Conservation (phyloP, 768 basidiomycete genomes). For the Scleroderma citrinum region DNA sequence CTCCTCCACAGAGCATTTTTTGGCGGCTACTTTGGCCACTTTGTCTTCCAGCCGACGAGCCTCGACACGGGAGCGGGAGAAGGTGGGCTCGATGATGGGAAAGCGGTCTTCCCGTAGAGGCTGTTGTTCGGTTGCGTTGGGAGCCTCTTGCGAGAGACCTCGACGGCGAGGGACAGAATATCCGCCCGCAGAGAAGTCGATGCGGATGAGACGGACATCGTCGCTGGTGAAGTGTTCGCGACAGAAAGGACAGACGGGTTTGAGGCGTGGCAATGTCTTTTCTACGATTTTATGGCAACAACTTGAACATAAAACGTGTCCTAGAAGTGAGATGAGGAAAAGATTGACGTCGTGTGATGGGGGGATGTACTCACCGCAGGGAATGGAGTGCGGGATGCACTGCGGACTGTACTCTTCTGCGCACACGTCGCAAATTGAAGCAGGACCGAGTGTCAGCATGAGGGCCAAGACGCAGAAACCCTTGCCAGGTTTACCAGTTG, state of each 20-base stretch:
- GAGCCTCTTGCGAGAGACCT: slow-evolving; percentile 43
- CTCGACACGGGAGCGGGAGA: slow-evolving; percentile 42
- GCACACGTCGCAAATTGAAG: slow-evolving; percentile 86
- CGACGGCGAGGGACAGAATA: slow-evolving; percentile 62
- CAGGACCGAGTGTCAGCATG: slow-evolving; percentile 80
- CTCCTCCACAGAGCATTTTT: slow-evolving; percentile 87
- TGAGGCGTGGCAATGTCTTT: slow-evolving; percentile 64
- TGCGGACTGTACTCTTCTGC: slow-evolving; percentile 78
- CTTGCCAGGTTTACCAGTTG: slow-evolving; percentile 33
- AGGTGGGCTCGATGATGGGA: slow-evolving; percentile 38
- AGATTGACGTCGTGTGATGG: slow-evolving; percentile 15
- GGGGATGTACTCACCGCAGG: slow-evolving; percentile 54
- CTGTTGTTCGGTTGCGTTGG: slow-evolving; percentile 35
- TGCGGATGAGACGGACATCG: slow-evolving; percentile 68
- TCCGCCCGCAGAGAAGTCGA: slow-evolving; percentile 66
- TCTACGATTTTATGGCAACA: slow-evolving; percentile 80
- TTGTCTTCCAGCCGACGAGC: slow-evolving; percentile 70
- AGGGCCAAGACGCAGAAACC: slow-evolving; percentile 34
- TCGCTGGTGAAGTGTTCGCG: slow-evolving; percentile 67
- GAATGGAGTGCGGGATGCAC: slow-evolving; percentile 72
- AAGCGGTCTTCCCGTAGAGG: slow-evolving; percentile 46
- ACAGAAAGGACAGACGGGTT: slow-evolving; percentile 82
- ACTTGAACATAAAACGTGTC: slow-evolving; percentile 72
- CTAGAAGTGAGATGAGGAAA: slow-evolving; percentile 31
- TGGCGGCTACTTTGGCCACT: slow-evolving; percentile 71